Evolutionary conservation across 1,284 basidiomycete species (phyloP), one percentile per base, ranked within the genome.

Genomic region (Ustilago trichophora): DNA sequence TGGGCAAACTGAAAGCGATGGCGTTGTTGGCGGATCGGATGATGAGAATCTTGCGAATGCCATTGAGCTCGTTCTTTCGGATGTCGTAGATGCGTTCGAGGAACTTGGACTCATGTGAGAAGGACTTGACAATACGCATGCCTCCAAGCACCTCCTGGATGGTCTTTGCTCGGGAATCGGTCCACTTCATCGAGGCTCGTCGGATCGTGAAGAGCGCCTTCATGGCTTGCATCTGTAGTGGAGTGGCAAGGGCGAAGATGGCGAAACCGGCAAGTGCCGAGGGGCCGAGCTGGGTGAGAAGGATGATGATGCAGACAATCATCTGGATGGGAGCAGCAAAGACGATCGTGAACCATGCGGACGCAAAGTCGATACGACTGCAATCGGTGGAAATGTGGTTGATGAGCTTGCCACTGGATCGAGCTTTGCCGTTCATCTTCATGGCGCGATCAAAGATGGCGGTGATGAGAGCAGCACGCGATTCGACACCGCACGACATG

Each of bases 351-450:
- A 92, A 91, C 84, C 89, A 93, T 4, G 90, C 90, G 42, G 87
- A 87, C 66, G 89, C 90, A 78, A 93, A 97, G 80, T 96, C 93
- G 78, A 97, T 91, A 31, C 93, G 87, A 15, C 89, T 90, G 26
- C 92, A 88, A 81, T 97, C 94, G 0, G 93, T 94, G 5, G 91
- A 93, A 69, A 97, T 94, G 82, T 94, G 91, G 76, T 93, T 95
- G 62, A 95, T 89, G 34, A 94, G 86, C 76, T 89, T 89, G 32
- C 92, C 92, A 19, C 88, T 88, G 3, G 89, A 88, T n/a, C 93
- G 87, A 9, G 92, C 88, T 45, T 92, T 90, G 18, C 90, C 87
- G 3, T 90, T 90, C 41, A 97, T 85, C 32, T 85, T 86, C 27
- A 96, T 85, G 2, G 91, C 88, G 41, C 89, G 88, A 26, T 87